Evolutionary conservation across 2,329 filamentous ascomycete genomes (phyloP), one percentile per base, ranked within the genome.

Genomic region (Xylariomycetidae sp.): DNA sequence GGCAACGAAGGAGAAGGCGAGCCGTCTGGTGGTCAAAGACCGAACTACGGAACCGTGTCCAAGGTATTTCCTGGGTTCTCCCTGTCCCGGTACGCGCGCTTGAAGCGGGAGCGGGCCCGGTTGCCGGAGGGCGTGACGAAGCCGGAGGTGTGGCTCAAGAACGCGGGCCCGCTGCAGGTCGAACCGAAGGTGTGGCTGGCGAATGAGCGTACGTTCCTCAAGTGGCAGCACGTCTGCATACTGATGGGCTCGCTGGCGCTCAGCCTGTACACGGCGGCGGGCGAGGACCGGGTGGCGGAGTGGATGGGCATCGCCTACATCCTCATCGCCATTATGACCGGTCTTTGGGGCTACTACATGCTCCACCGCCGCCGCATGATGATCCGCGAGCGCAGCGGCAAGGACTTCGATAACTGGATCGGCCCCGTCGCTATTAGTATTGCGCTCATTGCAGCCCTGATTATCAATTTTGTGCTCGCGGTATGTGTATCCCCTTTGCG

Each of bases 141-240:
- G 54, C 92, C 92, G 2, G 77, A 74, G 7, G 72, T 79, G 45
- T 93, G 90, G 80, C 85, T 98, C 69, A 98, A 98, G 67, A 93
- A 98, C 61, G 76, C 83, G 20, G 90, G 92, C 3, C 85, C 88
- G 22, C 74, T 96, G 44, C 84, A 88, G 55, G 87, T 98, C 37
- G 92, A 98, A 65, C 88, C 87, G 41, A 98, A 98, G 63, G 90
- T 98, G 19, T 98, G 92, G 90, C 80, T 98, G 37, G 92, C 92
- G 34, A 98, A 98, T 61, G 90, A 98, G 64, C 82, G 92, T 41
- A 98, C 92, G 0, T 98, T 95, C 57, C 82, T 98, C 60, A 96
- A 95, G 61, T 98, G 92, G 92, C 86, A 96, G 67, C 89, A 96
- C 59, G 88, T 98, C 52, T 82, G 79, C 41, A 78, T 98, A 30